These are phyloP conservation scores for Candida endomychidarum DNA, from an alignment of 805 yeast genomes.

Conservation along the genomic window DNA sequence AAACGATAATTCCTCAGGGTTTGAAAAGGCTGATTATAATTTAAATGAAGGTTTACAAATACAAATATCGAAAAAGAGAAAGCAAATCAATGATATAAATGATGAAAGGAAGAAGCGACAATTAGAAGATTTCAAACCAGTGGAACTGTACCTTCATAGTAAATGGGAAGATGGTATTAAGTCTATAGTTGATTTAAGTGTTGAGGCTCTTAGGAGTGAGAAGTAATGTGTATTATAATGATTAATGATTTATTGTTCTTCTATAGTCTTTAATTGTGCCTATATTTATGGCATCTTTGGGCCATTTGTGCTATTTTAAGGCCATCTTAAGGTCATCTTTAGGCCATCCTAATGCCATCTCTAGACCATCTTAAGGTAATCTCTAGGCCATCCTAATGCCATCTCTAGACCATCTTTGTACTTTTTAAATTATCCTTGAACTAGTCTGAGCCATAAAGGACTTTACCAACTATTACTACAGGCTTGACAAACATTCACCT, in stretches of 20 bases:
- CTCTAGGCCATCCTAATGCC: too few relatives aligned
- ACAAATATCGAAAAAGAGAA: constrained; percentile 37
- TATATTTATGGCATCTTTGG: too few relatives aligned
- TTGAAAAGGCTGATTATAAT: constrained; percentile 12
- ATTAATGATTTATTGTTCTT: constrained; percentile 3
- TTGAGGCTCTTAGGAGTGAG: constrained; percentile 20
- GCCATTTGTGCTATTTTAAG: too few relatives aligned
- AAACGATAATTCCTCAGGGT: constrained; percentile 14
- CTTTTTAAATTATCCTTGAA: too few relatives aligned
- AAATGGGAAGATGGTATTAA: constrained; percentile 53
- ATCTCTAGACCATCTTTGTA: too few relatives aligned
- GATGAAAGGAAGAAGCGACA: constrained; percentile 44
- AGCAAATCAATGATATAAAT: constrained; percentile 43
- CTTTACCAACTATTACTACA: too few relatives aligned
- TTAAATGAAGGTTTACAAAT: constrained; percentile 28
- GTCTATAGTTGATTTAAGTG: constrained; percentile 34
- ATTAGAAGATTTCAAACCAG: constrained; percentile 40
- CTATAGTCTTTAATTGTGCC: background rate
- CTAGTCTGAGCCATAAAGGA: too few relatives aligned
- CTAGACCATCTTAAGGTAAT: too few relatives aligned
- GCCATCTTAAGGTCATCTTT: too few relatives aligned
- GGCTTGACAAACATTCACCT: too few relatives aligned
- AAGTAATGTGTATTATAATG: constrained; percentile 3
- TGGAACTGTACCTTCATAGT: constrained; percentile 43
- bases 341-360: too few relatives aligned